Evolutionary conservation across 2,329 filamentous ascomycete genomes (phyloP), one percentile per base, ranked within the genome.

Genomic region (Aspergillus arachidicola): DNA sequence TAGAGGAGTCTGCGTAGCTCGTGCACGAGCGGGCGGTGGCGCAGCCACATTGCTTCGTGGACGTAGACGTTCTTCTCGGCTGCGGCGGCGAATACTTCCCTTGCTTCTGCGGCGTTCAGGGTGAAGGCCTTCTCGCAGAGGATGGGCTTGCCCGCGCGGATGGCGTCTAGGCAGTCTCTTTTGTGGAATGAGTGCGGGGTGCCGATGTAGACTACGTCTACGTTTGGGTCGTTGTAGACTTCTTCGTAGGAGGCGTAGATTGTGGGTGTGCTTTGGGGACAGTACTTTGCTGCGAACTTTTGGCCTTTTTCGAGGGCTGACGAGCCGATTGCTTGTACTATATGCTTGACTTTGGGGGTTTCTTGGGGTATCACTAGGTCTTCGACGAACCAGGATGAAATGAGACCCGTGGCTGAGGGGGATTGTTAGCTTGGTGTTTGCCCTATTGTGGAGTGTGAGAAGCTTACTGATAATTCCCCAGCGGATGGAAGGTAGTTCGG

Each of bases 51-150:
- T 1, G 56, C 65, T 19, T 67, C 67, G 53, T 63, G 62, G 7
- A 69, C 32, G 38, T 66, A 69, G 3, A 64, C 43, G 2, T 53
- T 48, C 36, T 63, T 64, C 6, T 75, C 71, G 3, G 58, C 56
- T 0, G 78, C 76, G 21, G 73, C 71, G n/a, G 69, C 69, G 67
- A 85, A 83, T 23, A 86, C 75, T 0, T 70, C 65, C 26, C 70
- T 70, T 3, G 82, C 83, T 67, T 87, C 82, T 0, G 61, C 63
- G 3, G 76, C 71, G 68, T 84, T 86, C 34, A 78, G 77, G 6
- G 78, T 79, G 2, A 81, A 78, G 0, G 84, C 82, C 72, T 86
- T 86, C 68, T 86, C 85, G 7, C 85, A 75, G 0, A 87, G 78
- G 16, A 87, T 83, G 67, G 86, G 84, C 67, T 86, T 86, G 4